Evolutionary conservation across 2,329 filamentous ascomycete genomes (phyloP).

Genomic region (Ophiostoma fasciatum): DNA sequence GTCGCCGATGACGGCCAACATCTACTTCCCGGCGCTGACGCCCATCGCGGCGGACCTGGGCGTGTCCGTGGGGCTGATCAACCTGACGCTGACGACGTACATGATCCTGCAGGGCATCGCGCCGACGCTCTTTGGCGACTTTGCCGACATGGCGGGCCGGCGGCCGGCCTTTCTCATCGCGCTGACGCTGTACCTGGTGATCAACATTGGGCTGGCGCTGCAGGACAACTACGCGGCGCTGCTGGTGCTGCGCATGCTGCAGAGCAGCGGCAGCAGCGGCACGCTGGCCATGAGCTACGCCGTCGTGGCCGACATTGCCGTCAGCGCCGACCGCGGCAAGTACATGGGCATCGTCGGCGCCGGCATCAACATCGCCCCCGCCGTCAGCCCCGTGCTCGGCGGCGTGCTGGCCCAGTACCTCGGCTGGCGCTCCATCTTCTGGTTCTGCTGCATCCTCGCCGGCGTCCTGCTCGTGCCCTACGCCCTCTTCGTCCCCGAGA

Average conservation of each 20-base stretch:
- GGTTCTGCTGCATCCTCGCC: slow-evolving; percentile 47
- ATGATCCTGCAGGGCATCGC: slow-evolving; percentile 50
- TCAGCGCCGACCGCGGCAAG: slow-evolving; percentile 52
- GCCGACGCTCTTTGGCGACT: slow-evolving; percentile 45
- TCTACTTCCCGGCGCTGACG: slow-evolving; percentile 33
- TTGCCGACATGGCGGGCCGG: slow-evolving; percentile 45
- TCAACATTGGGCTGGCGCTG: slow-evolving; percentile 44
- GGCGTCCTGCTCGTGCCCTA: slow-evolving; percentile 37
- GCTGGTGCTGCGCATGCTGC: slow-evolving; percentile 44
- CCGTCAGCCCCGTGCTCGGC: slow-evolving; percentile 46
- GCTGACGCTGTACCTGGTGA: slow-evolving; percentile 40
- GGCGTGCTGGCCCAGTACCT: slow-evolving; percentile 48
- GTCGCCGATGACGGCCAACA: slow-evolving; percentile 44
- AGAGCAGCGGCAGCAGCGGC: slow-evolving; percentile 50
- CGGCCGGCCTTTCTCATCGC: slow-evolving; percentile 46
- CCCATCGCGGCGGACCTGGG: slow-evolving; percentile 23
- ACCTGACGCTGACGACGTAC: slow-evolving; percentile 41
- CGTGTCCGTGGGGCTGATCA: slow-evolving; percentile 26
- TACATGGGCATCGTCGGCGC: slow-evolving; percentile 56
- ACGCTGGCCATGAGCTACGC: slow-evolving; percentile 58
- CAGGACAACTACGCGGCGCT: slow-evolving; percentile 43
- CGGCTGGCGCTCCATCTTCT: slow-evolving; percentile 55
- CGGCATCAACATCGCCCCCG: slow-evolving; percentile 40
- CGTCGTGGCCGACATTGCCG: slow-evolving; percentile 57
- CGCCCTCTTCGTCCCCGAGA: slow-evolving; percentile 42